Conservation (phyloP, 2,329 filamentous ascomycete genomes). For the Alternaria viburni region DNA sequence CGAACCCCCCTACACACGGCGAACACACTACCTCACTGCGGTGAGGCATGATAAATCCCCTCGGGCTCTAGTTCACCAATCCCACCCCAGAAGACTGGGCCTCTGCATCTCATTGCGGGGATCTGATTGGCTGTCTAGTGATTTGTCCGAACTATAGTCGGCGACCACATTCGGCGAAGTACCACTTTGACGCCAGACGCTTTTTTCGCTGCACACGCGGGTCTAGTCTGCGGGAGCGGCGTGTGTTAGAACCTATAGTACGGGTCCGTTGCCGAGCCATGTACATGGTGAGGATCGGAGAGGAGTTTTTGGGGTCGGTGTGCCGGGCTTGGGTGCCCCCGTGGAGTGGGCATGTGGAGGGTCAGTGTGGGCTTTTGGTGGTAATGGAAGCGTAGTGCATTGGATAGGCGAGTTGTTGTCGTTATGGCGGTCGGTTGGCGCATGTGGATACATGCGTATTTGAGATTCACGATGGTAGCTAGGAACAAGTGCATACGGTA, state of each 20-base stretch:
- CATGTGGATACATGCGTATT: not conserved
- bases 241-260: slow-evolving; percentile 14
- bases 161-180: slow-evolving; percentile 25
- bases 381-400: not conserved
- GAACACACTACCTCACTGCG: not conserved
- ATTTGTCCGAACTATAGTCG: slow-evolving; percentile 23
- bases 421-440: not conserved
- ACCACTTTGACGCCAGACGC: not conserved
- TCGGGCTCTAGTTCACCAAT: not conserved
- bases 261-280: slow-evolving; percentile 4
- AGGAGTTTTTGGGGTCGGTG: slow-evolving; percentile 1
- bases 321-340: not conserved
- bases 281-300: not conserved
- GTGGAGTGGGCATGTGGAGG: not conserved
- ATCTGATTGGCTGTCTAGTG: slow-evolving; percentile 2
- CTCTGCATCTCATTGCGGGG: not conserved
- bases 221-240: slow-evolving; percentile 14
- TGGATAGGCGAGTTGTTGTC: not conserved
- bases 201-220: not conserved
- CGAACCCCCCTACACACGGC: not conserved
- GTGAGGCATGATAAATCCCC: not conserved
- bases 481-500: not conserved
- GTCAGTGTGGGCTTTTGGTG: not conserved
- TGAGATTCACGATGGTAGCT: not conserved
- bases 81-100: not conserved